phyloP scores from a whole-genome alignment of 1,139 yeast species.

The Taiozyma sp. region DNA sequence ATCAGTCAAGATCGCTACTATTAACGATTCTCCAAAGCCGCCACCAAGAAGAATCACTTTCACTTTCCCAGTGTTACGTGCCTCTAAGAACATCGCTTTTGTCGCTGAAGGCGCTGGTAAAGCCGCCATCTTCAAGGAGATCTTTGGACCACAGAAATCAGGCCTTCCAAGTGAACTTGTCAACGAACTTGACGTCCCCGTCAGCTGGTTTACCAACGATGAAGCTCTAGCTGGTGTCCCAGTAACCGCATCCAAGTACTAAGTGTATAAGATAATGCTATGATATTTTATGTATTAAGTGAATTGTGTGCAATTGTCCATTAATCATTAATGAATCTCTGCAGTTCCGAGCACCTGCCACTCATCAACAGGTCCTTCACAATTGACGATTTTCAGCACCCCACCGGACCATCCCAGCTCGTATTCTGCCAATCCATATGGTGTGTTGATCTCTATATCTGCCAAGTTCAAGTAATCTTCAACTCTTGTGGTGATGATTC shows the following conservation, averaged over 20 bases:
- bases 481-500: constrained; percentile 65
- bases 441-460: constrained; percentile 31
- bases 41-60: constrained; percentile 88
- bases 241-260: constrained; percentile 42
- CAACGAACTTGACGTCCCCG: constrained; percentile 44
- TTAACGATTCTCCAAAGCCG: constrained; percentile 90
- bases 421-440: constrained; percentile 32
- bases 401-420: constrained; percentile 63
- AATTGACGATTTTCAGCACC: constrained; percentile 59
- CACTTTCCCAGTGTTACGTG: constrained; percentile 87
- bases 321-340: constrained; percentile 32
- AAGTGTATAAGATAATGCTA: constrained; percentile 12
- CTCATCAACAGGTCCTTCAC: constrained; percentile 71
- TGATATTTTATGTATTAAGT: neutral
- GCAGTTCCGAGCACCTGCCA: constrained; percentile 69
- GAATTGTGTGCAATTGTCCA: neutral
- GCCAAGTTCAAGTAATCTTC: constrained; percentile 60
- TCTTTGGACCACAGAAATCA: constrained; percentile 51
- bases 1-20: constrained; percentile 86
- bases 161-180: constrained; percentile 73
- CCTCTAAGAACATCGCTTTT: constrained; percentile 64
- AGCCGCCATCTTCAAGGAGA: constrained; percentile 65
- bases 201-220: constrained; percentile 78
- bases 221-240: constrained; percentile 67
- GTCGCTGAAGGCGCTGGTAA: constrained; percentile 90